Evolutionary conservation across 306 rosid species (phyloP).

Genomic region (Datisca glomerata): DNA sequence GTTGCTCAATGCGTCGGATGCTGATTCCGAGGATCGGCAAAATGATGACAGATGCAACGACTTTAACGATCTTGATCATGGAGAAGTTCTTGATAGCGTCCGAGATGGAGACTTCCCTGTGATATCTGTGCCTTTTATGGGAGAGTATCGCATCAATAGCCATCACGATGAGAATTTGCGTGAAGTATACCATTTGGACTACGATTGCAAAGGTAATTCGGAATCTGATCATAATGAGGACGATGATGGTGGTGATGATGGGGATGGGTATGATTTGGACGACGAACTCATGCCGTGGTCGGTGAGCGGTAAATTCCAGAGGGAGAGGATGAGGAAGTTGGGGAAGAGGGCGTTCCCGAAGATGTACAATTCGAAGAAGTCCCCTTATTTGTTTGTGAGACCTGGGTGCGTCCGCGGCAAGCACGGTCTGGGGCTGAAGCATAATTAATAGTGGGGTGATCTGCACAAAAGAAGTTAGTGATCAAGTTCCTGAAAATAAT

Average conservation of each 20-base stretch:
- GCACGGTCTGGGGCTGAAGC: constrained; percentile 80
- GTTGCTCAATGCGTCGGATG: constrained; percentile 19
- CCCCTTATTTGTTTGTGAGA: constrained; percentile 38
- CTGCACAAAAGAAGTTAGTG: background rate
- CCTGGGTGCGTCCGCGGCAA: constrained; percentile 89
- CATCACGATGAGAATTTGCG: background rate
- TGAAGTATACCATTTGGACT: background rate
- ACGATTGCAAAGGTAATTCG: background rate
- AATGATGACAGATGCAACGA: background rate
- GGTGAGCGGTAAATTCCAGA: constrained; percentile 41
- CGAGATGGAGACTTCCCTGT: constrained; percentile 21
- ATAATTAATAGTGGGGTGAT: constrained; percentile 24
- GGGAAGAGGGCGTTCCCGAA: constrained; percentile 73
- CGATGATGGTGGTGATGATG: constrained; percentile 12
- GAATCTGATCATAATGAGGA: constrained; percentile 1
- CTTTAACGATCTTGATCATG: background rate
- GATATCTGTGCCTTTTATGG: constrained; percentile 10
- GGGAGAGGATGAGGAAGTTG: constrained; percentile 84
- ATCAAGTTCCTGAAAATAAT: background rate
- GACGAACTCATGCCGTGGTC: constrained; percentile 91
- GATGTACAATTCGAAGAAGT: constrained; percentile 48
- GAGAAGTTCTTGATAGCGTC: constrained; percentile 17
- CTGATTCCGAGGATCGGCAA: constrained; percentile 11
- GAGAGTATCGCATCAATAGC: constrained; percentile 6
- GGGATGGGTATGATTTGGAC: constrained; percentile 35